phyloP scores from a whole-genome alignment of 768 basidiomycete species.

The Candolleomyces eurysporus region DNA sequence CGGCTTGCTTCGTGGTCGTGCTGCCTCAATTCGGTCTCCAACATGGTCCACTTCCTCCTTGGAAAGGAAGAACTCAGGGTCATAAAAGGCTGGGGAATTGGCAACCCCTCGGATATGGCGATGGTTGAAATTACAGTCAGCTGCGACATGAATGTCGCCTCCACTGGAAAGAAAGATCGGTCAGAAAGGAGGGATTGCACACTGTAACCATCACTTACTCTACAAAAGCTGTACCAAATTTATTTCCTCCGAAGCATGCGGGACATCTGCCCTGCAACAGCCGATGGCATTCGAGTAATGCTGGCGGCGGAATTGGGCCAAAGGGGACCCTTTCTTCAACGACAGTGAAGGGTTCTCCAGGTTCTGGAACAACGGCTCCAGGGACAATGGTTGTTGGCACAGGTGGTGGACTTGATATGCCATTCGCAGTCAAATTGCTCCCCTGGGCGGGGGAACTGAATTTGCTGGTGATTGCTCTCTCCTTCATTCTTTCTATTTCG shows the following conservation, averaged over 20 bases:
- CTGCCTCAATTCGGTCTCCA: constrained; percentile 22
- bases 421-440: not conserved
- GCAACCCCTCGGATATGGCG: constrained; percentile 27
- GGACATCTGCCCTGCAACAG: constrained; percentile 28
- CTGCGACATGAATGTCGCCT: constrained; percentile 33
- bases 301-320: not conserved
- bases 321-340: not conserved
- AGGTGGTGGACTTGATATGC: not conserved
- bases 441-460: not conserved
- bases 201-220: constrained; percentile 7
- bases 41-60: constrained; percentile 31
- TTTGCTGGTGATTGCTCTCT: not conserved
- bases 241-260: constrained; percentile 28
- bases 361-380: not conserved
- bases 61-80: constrained; percentile 30
- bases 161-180: constrained; percentile 20
- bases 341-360: not conserved
- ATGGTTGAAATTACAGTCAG: constrained; percentile 39
- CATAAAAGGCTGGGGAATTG: constrained; percentile 29
- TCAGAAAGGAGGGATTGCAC: too few species aligned
- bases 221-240: constrained; percentile 20
- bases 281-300: constrained; percentile 12
- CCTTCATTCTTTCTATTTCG: constrained; percentile 9
- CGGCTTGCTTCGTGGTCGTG: constrained; percentile 16
- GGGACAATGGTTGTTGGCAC: too few species aligned